phyloP scores from a whole-genome alignment of 257 asterid species.

The Fraxinus pennsylvanica region DNA sequence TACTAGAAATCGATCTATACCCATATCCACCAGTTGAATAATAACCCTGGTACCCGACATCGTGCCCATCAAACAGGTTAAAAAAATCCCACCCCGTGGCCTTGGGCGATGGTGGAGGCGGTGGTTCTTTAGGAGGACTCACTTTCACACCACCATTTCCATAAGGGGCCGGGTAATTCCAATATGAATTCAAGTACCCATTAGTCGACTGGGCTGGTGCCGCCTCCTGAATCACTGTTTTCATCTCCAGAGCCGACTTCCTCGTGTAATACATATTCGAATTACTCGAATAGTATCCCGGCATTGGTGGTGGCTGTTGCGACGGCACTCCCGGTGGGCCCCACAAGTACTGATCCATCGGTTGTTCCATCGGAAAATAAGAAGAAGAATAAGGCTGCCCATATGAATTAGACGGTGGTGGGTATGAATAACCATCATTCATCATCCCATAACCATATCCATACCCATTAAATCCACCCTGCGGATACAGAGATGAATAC shows the following conservation, averaged over 20 bases:
- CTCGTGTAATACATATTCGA: constrained; percentile 75
- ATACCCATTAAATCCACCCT: constrained; percentile 32
- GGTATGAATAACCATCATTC: constrained; percentile 27
- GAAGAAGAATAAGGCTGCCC: constrained; percentile 33
- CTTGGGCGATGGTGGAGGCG: constrained; percentile 90
- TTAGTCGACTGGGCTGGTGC: constrained; percentile 51
- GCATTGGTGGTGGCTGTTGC: constrained; percentile 22
- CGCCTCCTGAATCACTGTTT: constrained; percentile 65
- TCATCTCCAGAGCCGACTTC: constrained; percentile 61
- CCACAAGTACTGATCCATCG: constrained; percentile 40
- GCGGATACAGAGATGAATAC: constrained; percentile 34
- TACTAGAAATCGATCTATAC: constrained; percentile 56
- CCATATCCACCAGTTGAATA: constrained; percentile 43
- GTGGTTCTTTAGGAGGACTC: constrained; percentile 54
- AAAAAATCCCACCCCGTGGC: constrained; percentile 79
- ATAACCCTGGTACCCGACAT: constrained; percentile 43
- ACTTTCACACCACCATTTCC: constrained; percentile 43
- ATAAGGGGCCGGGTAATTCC: constrained; percentile 39
- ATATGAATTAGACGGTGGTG: constrained; percentile 34
- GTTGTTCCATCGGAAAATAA: constrained; percentile 1
- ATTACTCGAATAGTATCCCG: constrained; percentile 39
- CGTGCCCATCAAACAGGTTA: constrained; percentile 67
- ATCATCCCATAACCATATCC: constrained; percentile 27
- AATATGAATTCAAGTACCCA: constrained; percentile 64
- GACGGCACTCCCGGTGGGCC: constrained; percentile 32